Base-by-base conservation (phyloP, 331 rosid species). In the Quercus tomentella region DNA sequence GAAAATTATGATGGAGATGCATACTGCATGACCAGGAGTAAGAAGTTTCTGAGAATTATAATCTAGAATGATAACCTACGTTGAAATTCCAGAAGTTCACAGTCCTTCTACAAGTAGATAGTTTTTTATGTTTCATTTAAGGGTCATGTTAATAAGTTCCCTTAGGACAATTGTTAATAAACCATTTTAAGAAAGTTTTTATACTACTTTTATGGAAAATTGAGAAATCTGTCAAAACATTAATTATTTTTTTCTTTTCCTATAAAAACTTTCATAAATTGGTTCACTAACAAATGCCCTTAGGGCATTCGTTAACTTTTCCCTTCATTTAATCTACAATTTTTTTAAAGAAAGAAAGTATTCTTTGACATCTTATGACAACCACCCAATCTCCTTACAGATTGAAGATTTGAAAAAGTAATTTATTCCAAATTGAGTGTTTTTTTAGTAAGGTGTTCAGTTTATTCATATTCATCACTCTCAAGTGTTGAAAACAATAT, bases 31-130 rank as follows among this genome's bases (percentile, higher is more conserved):
- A 41, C 78, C 12, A 28, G 5, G 41, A 55, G 63, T 23, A 78
- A 83, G 56, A 75, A 68, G 31, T 37, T 69, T 69, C 69, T 25
- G 52, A 60, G 33, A 26, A 54, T 18, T 73, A 68, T 55, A 28
- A 31, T 37, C 54, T 23, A 75, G 52, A 26, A 18, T 26, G 62
- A 16, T 70, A 60, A 77, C 56, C 31, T 30, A 25, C 9, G 67
- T 79, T 2, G 26, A 63, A 54, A 35, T 25, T 37, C 17, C 37
- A 60, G 49, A 72, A 17, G 49, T 56, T 30, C 74, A 6, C 15
- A 58, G 9, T 23, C 69, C 28, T 57, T 22, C 5, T 4, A 70
- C 21, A n/a, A 37, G 73, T 35, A 18, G 9, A 68, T 10, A n/a
- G 52, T 22, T 68, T 68, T 9, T 3, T 26, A 11, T 16, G 21